Base-by-base conservation (phyloP, 2,329 filamentous ascomycete species). In the Alternaria sp. region DNA sequence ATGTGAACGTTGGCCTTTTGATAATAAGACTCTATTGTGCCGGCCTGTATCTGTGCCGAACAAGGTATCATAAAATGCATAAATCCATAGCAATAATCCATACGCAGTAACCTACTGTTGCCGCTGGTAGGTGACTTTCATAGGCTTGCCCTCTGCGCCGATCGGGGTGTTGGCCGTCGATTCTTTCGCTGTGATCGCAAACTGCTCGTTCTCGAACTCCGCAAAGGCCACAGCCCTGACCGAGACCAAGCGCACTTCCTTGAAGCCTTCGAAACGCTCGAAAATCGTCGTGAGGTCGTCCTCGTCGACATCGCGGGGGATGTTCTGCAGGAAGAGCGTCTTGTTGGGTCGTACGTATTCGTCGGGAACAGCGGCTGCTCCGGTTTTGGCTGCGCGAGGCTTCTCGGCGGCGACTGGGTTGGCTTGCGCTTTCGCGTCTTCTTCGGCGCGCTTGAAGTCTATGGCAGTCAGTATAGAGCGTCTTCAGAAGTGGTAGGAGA, bases 311-410 rank as follows among this genome's bases (percentile, higher is more conserved):
- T 93, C 91, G 67, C 95, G 92, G 9, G 96, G 94, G 36, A 99
- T 82, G 73, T 98, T 95, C 83, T 96, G 93, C 65, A 98, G 85
- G 83, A 98, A 97, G 36, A 99, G 87, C 70, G 93, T 97, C 84
- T 97, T 97, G 87, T 98, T 98, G 36, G 96, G 95, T 5, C 95
- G 95, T 5, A 98, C 88, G 80, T 97, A 98, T 82, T 99, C 96
- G 86, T 98, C 96, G n/a, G 94, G 93, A 17, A 98, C 90, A 59
- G 93, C 90, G 11, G 91, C 86, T 1, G 89, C 85, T 32, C 92
- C 92, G n/a, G 87, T 86, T 15, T 90, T 85, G 83, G 87, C 83
- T 0, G 91, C 88, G 52, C 91, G 88, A n/a, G 82, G 73, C 45
- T 81, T 82, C 56, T 79, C 76, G 17, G 86, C 77, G 10, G 84